A percentile compares a stretch with the other conserved stretches of the same genome.
These are phyloP conservation scores for Fusarium pseudocircinatum DNA, from an alignment of 2,329 filamentous ascomycete genomes.

Conservation along the genomic window DNA sequence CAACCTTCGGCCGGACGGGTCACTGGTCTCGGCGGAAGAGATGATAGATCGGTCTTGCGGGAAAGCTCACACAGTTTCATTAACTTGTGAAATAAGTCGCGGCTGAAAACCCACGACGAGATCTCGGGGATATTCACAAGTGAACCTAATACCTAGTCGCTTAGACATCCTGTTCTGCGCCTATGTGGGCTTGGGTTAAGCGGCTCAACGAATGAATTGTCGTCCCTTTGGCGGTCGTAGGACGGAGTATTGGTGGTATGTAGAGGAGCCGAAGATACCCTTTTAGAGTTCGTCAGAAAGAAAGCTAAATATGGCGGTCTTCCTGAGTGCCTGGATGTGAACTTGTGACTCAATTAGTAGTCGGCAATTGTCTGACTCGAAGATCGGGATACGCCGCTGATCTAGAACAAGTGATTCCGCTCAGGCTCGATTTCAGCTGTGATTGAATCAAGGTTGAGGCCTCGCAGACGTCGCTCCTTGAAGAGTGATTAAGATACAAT, in stretches of 20 bases:
- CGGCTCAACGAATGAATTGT: neutral
- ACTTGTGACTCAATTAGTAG: neutral
- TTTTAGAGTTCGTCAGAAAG: slow-evolving; percentile 11
- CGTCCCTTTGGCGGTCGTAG: neutral
- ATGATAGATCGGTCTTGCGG: neutral
- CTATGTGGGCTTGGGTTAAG: slow-evolving; percentile 2
- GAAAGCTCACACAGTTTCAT: neutral
- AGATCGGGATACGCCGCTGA: neutral
- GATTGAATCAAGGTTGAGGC: neutral
- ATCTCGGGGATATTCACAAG: neutral
- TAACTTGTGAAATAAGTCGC: neutral
- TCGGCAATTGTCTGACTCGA: neutral
- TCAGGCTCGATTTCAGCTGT: neutral
- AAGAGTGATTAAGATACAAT: neutral
- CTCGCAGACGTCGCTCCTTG: slow-evolving; percentile 8
- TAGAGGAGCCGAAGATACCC: slow-evolving; percentile 1
- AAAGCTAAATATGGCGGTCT: neutral
- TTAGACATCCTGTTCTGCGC: neutral
- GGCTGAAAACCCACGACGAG: neutral
- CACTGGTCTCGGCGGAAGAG: neutral
- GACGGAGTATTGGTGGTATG: neutral
- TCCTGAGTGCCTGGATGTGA: neutral
- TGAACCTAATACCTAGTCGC: neutral
- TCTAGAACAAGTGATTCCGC: neutral
- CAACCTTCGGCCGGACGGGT: slow-evolving; percentile 2